These are phyloP conservation scores for Mariannaea sp. DNA, from an alignment of 2,329 filamentous ascomycete genomes.

Conservation along the genomic window DNA sequence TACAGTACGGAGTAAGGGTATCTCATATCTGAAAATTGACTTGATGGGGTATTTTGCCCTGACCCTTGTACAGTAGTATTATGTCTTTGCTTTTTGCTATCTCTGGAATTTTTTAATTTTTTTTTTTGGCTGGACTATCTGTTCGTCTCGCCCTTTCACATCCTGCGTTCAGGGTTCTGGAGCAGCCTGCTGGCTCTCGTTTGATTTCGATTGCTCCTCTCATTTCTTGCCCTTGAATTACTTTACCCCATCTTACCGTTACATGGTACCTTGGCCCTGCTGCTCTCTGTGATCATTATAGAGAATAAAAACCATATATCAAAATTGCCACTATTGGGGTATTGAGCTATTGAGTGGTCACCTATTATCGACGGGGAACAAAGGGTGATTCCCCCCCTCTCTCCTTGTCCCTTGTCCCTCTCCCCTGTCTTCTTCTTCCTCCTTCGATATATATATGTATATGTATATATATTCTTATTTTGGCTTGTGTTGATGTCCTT, in stretches of 20 bases:
- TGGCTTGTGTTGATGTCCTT: not conserved
- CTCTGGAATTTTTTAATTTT: too few relatives aligned
- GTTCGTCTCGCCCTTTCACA: too few relatives aligned
- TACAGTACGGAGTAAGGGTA: constrained; percentile 1
- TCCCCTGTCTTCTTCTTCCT: not conserved
- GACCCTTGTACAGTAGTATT: constrained; percentile 6
- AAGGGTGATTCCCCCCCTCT: not conserved
- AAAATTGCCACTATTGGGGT: not conserved
- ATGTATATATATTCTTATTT: not conserved
- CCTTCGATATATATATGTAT: not conserved
- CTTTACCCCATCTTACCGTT: not conserved
- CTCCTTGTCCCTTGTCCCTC: not conserved
- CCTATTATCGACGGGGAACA: not conserved
- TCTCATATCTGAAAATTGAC: constrained; percentile 5
- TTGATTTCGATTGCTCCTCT: not conserved
- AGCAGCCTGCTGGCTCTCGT: too few relatives aligned
- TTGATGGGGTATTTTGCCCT: constrained; percentile 5
- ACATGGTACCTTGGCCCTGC: not conserved
- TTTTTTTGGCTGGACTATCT: too few relatives aligned
- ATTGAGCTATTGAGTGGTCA: not conserved
- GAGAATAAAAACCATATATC: not conserved
- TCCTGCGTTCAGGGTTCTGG: too few relatives aligned
- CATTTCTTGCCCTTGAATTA: not conserved
- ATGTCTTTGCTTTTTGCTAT: constrained; percentile 8
- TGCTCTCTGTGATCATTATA: not conserved